A percentile compares a stretch with the other conserved stretches of the same genome.
Conservation (phyloP, 2,329 filamentous ascomycete species). For the Colletotrichum costaricense region DNA sequence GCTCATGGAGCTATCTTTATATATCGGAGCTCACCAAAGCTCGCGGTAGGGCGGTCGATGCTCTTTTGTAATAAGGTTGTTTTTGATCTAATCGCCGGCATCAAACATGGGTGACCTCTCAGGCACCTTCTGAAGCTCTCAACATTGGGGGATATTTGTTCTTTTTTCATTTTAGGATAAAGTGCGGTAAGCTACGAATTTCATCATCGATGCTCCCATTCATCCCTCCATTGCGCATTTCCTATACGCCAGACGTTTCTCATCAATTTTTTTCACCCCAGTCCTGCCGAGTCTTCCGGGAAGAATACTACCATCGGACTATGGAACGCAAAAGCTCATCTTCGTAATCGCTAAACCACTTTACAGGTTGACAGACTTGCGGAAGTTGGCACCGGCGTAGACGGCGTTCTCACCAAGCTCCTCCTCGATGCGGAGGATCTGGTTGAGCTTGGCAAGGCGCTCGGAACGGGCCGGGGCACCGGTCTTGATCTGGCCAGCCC, state of each 20-base stretch:
- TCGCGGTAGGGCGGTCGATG: neutral
- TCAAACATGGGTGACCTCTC: neutral
- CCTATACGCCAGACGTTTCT: slow-evolving; percentile 26
- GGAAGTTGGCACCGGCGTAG: slow-evolving; percentile 94
- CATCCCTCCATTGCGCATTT: slow-evolving; percentile 28
- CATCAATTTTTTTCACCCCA: slow-evolving; percentile 24
- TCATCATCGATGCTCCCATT: slow-evolving; percentile 28
- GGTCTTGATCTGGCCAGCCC: slow-evolving; percentile 98
- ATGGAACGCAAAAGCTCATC: neutral
- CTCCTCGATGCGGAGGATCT: slow-evolving; percentile 99
- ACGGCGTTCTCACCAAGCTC: slow-evolving; percentile 93
- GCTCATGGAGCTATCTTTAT: neutral
- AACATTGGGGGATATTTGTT: neutral
- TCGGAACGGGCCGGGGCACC: slow-evolving; percentile 96
- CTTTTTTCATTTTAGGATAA: slow-evolving; percentile 22
- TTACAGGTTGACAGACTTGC: slow-evolving; percentile 90
- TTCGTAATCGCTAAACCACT: slow-evolving; percentile 5
- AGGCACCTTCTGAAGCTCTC: neutral
- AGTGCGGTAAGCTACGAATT: slow-evolving; percentile 28
- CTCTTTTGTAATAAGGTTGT: too few species aligned
- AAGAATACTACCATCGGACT: neutral
- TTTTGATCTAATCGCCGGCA: neutral
- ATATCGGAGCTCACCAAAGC: neutral
- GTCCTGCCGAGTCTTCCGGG: neutral
- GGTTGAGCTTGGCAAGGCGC: slow-evolving; percentile 99